phyloP scores from a whole-genome alignment of 257 asterid genomes.

The Datura wrightii region DNA sequence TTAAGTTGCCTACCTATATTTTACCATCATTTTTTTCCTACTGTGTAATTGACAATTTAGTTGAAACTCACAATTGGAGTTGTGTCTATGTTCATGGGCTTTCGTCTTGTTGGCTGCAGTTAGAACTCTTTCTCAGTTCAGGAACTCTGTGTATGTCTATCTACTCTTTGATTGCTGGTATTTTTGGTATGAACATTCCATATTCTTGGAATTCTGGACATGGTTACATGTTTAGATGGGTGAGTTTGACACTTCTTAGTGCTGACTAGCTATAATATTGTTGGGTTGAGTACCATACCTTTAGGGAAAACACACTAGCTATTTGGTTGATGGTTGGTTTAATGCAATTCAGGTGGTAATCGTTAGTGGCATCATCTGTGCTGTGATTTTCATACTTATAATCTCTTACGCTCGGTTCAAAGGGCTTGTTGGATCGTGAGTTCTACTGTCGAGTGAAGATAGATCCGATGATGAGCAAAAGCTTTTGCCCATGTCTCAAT shows the following conservation, averaged over 20 bases:
- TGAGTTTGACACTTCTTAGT: conserved; percentile 33
- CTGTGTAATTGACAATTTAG: not conserved
- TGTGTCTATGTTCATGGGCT: not conserved
- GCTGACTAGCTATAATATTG: not conserved
- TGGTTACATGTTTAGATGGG: conserved; percentile 89
- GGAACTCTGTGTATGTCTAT: conserved; percentile 67
- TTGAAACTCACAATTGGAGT: not conserved
- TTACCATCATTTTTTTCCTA: not conserved
- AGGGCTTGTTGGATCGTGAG: conserved; percentile 79
- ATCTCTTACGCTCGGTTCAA: conserved; percentile 69
- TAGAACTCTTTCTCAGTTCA: conserved; percentile 81
- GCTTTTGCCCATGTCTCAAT: not conserved
- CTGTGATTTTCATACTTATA: conserved; percentile 50
- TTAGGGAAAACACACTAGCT: not conserved
- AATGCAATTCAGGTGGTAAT: conserved; percentile 58
- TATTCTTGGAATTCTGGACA: conserved; percentile 66
- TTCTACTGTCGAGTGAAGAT: not conserved
- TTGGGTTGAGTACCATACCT: not conserved
- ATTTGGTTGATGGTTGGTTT: not conserved
- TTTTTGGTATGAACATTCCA: conserved; percentile 89
- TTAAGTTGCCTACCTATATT: not conserved
- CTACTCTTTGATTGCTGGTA: conserved; percentile 67
- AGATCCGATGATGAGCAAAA: not conserved
- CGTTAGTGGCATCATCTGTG: conserved; percentile 39
- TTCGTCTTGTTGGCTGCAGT: conserved; percentile 47